phyloP scores from a whole-genome alignment of 345 rosid genomes.

The Rhizophora mangle region DNA sequence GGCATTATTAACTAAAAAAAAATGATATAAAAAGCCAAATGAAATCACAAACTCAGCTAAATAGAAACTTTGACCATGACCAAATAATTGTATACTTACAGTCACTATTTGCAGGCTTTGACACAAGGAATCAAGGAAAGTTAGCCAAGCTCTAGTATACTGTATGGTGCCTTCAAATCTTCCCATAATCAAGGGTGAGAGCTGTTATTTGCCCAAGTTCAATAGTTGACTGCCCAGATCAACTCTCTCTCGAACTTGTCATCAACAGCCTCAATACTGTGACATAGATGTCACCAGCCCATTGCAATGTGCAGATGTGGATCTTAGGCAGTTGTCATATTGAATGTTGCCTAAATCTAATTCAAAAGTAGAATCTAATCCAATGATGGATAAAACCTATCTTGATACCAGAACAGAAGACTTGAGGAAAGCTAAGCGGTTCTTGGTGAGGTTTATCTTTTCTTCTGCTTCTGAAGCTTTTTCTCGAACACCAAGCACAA shows the following conservation, averaged over 20 bases:
- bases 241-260: background rate
- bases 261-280: no score
- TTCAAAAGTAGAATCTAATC: background rate
- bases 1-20: no score
- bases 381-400: slow-evolving; percentile 20
- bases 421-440: slow-evolving; percentile 67
- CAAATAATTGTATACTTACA: background rate
- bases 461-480: slow-evolving; percentile 89
- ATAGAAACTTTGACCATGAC: background rate
- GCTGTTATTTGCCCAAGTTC: background rate
- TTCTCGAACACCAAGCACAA: slow-evolving; percentile 70
- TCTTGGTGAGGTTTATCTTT: slow-evolving; percentile 77
- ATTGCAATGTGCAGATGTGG: background rate
- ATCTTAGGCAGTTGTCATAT: background rate
- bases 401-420: slow-evolving; percentile 59
- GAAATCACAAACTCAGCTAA: no score
- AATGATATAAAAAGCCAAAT: no score
- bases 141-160: background rate
- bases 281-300: background rate
- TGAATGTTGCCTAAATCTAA: background rate
- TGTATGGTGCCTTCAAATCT: background rate
- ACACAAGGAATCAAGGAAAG: background rate
- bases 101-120: background rate
- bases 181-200: background rate
- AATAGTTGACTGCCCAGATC: background rate